phyloP scores from a whole-genome alignment of 2,329 filamentous ascomycete genomes.

The Ambrosiella xylebori region DNA sequence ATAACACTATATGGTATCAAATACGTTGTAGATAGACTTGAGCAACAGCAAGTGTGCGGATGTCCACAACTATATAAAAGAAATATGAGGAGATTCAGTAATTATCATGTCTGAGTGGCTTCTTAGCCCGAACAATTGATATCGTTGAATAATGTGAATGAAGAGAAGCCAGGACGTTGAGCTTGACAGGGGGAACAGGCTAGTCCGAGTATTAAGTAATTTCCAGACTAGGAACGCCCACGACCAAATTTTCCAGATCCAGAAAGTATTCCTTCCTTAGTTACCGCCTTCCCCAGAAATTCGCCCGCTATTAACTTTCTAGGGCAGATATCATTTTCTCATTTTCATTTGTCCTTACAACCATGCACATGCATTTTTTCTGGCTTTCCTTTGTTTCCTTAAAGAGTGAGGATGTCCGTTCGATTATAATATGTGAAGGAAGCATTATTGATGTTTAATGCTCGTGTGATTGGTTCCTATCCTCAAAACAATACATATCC shows the following conservation, averaged over 20 bases:
- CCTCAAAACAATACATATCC: too few species aligned
- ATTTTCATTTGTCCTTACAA: too few species aligned
- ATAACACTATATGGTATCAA: not conserved
- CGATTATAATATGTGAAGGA: too few species aligned
- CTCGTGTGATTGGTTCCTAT: too few species aligned
- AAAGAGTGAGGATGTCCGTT: too few species aligned
- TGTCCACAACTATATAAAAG: not conserved
- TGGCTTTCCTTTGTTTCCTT: not conserved
- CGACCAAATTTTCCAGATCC: not conserved
- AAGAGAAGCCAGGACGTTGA: not conserved
- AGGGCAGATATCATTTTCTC: too few species aligned
- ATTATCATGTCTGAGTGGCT: not conserved
- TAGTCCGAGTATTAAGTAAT: not conserved
- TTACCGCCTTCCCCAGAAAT: not conserved
- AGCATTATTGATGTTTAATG: too few species aligned
- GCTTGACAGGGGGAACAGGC: not conserved
- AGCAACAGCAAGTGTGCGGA: not conserved
- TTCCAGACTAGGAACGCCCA: not conserved
- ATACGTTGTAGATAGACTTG: not conserved
- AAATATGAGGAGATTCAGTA: not conserved
- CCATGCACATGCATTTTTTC: too few species aligned
- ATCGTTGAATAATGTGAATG: not conserved
- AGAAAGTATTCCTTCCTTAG: not conserved
- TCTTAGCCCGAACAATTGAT: not conserved
- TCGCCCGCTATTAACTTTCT: not conserved